Base-by-base conservation (phyloP, 1,139 yeast species). In the Magnusiomyces ingens region DNA sequence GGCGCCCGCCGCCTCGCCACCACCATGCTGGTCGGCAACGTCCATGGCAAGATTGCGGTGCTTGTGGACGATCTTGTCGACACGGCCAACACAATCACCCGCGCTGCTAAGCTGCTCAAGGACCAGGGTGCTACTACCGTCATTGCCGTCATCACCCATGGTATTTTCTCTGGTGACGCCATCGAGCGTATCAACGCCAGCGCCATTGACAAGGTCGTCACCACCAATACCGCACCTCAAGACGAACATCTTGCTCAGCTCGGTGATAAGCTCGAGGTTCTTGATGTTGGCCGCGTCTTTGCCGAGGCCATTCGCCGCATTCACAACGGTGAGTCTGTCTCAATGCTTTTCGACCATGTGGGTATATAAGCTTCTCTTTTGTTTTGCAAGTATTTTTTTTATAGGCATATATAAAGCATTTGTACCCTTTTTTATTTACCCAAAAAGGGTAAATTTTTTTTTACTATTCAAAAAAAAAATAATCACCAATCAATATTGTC, bases 251-350 rank as follows among this genome's bases (percentile, higher is more conserved):
- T 70, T 22, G 58, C 65, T 21, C 63, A 65, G 45, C 61, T 65
- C 18, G 81, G 88, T 53, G 81, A 79, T 54, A 78, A 78, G 65
- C 73, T 89, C 49, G 95, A 86, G 63, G 91, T 91, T 8, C 74
- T 93, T 64, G 99, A 94, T 64, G 93, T 93, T 13, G 83, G 95
- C 5, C 75, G 87, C 56, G 81, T 91, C 17, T 84, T 93, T 64
- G 96, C 95, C 15, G 99, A 93, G 68, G 93, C 98, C 1, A 89
- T 93, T 50, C 78, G 99, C 69, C 77, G 99, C 68, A 91, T 93
- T 49, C 96, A 93, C 70, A 93, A 93, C 63, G 99, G 99, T 60
- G 99, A 93, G 73, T 82, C 93, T 32, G 96, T 93, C 19, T 85
- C 95, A 18, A 85, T 90, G 88, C 75, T 93, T 58, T 93, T 93